Base-by-base conservation (phyloP, 1,284 basidiomycete species). In the Ganoderma resinaceum region DNA sequence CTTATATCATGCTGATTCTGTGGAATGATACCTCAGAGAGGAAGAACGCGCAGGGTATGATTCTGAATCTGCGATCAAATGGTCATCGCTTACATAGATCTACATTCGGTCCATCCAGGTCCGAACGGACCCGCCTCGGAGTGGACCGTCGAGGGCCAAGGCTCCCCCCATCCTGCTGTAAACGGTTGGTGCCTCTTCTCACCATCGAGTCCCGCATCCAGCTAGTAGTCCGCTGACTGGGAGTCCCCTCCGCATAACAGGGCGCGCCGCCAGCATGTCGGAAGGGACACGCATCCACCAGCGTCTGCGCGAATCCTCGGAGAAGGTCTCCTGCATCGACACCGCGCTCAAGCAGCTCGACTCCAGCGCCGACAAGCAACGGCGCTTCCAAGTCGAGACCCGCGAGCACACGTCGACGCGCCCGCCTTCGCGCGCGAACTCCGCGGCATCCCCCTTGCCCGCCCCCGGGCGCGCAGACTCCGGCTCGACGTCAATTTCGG, bases 41-140 rank as follows among this genome's bases (percentile, higher is more conserved):
- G 29, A 70, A 63, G 65, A 65, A 72, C 31, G 73, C 65, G 12
- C 60, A 64, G 35, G 23, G 73, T 69, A 35, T 12, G 66, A 3
- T 16, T 8, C 9, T 4, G 18, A 11, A 2, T 18, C 33, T 23
- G 35, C 35, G 11, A 18, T 18, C n/a, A 1, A 12, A 31, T 58
- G 20, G 3, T 18, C 16, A 3, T 1, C n/a, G 9, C 55, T 37
- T 33, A 58, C 31, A 53, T 16, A 29, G 8, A 16, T 12, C 4
- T 1, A 29, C 20, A 8, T 20, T 37, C 6, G 11, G 6, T 53
- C 26, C 31, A 0, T 18, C 7, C 20, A 46, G 43, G 43, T 14
- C 42, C 31, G 16, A 29, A 20, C 33, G 20, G n/a, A n/a, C 18
- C 53, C 8, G 29, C 23, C 20, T 18, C 55, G 16, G 55, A 58